Base-by-base conservation (phyloP, 768 basidiomycete species). In the Psilocybe cubensis region DNA sequence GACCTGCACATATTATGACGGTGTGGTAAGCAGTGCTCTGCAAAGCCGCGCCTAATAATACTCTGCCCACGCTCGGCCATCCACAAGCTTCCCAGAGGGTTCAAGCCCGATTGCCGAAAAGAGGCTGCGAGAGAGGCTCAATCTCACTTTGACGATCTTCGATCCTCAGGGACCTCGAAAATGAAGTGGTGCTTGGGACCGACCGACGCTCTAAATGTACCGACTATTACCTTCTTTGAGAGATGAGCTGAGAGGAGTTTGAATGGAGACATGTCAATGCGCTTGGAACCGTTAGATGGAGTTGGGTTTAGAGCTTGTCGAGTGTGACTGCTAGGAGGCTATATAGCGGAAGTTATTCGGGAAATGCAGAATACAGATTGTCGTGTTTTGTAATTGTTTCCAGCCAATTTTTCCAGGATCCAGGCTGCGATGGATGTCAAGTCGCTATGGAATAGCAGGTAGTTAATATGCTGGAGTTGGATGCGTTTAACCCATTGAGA, bases 131-230 rank as follows among this genome's bases (percentile, higher is more conserved):
- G 27, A 23, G 20, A 18, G 42, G 42, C 27, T 27, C 17, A 48
- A 46, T 12, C n/a, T 29, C 23, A 25, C n/a, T n/a, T 38, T 23
- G 28, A 18, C 28, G 46, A 48, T 48, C 46, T 48, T 29, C 46
- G 46, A 48, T 48, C 27, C 18, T 14, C 46, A 28, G 17, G 25
- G 46, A 48, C 31, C 46, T 48, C 46, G 46, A 48, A 48, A 48
- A 48, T 48, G 25, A 48, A 48, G 46, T 48, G 46, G 46, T 28
- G 46, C 46, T 46, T 46, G 45, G 2, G 9, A 7, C 5, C 45
- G 46, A 28, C 46, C 20, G 46, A 48, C n/a, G n/a, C n/a, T 23
- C 45, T 46, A 38, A 38, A 38, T 38, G 35, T 38, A 38, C 35
- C 35, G 35, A 38, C 35, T 18, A 38, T 38, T 46, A 27, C 45